Percentiles rank a stretch among this genome's conserved stretches.
phyloP scores from a whole-genome alignment of 257 asterid species.

The Phtheirospermum japonicum region DNA sequence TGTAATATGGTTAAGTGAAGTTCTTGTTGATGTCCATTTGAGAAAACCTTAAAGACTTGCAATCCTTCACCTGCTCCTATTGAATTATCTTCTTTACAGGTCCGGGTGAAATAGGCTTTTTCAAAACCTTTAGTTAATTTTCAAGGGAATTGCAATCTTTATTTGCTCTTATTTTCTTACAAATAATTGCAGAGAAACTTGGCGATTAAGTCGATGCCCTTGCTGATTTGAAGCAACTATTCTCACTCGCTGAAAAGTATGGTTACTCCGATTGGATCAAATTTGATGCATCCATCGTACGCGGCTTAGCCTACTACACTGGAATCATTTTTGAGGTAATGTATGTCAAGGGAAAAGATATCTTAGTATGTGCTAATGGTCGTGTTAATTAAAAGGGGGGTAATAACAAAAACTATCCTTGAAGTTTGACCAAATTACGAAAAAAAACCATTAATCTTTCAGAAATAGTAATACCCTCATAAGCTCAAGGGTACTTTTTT shows the following conservation, averaged over 20 bases:
- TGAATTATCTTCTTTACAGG: too few species aligned
- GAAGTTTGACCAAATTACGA: neutral
- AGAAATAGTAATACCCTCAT: neutral
- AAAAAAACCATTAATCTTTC: neutral
- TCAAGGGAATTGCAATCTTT: too few species aligned
- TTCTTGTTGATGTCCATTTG: too few species aligned
- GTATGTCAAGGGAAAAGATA: neutral
- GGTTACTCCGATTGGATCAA: conserved; percentile 95
- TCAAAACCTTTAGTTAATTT: too few species aligned
- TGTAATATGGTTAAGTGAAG: too few species aligned
- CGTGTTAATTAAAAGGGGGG: neutral
- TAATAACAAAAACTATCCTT: too few species aligned
- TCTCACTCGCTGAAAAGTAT: conserved; percentile 80
- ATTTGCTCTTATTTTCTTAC: too few species aligned
- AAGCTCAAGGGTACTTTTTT: neutral
- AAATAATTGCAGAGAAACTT: too few species aligned
- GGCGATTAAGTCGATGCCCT: too few species aligned
- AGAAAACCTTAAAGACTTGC: too few species aligned
- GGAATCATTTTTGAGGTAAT: conserved; percentile 96
- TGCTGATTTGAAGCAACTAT: conserved; percentile 74
- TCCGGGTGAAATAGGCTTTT: too few species aligned
- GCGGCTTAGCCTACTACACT: conserved; percentile 94
- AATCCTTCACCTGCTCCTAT: too few species aligned
- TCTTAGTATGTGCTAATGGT: conserved; percentile 8
- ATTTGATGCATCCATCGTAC: conserved; percentile 98